Evolutionary conservation across 2,329 filamentous ascomycete genomes (phyloP).

Genomic region (Colletotrichum destructivum): DNA sequence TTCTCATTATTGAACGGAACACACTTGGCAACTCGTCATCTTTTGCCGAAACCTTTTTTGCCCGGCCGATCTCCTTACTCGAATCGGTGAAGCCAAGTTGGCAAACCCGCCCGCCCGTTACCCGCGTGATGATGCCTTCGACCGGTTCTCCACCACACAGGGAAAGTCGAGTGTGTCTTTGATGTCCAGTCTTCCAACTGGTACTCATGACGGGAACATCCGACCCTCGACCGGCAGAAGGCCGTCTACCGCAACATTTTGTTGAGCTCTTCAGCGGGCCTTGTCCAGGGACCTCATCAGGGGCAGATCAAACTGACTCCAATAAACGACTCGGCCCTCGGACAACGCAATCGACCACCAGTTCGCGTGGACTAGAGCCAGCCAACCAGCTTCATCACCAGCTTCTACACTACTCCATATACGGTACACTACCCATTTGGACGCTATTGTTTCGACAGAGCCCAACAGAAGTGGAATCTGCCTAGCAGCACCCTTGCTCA

Average conservation of each 20-base stretch:
- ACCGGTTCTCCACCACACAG: slow-evolving; percentile 1
- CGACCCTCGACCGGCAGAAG: slow-evolving; percentile 3
- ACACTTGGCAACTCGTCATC: slow-evolving; percentile 17
- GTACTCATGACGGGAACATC: not conserved
- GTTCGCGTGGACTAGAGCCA: slow-evolving; percentile 18
- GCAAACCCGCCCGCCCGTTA: not conserved
- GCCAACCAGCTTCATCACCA: slow-evolving; percentile 13
- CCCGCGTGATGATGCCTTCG: slow-evolving; percentile 14
- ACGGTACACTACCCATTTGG: not conserved
- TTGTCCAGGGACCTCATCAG: slow-evolving; percentile 14
- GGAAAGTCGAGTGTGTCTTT: not conserved
- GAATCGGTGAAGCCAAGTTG: slow-evolving; percentile 14
- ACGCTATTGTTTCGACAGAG: slow-evolving; percentile 34
- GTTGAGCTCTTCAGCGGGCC: slow-evolving; percentile 32
- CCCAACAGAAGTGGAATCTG: slow-evolving; percentile 38
- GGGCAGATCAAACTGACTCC: not conserved
- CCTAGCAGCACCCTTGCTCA: slow-evolving; percentile 27
- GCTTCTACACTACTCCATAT: slow-evolving; percentile 2
- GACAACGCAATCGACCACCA: slow-evolving; percentile 10
- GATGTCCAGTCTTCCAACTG: not conserved
- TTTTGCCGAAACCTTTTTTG: not conserved
- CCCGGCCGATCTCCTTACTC: slow-evolving; percentile 30
- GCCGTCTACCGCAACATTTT: slow-evolving; percentile 20
- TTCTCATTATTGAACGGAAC: not conserved
- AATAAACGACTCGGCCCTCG: slow-evolving; percentile 3